phyloP scores from a whole-genome alignment of 306 rosid species.

The Sindora glabra region DNA sequence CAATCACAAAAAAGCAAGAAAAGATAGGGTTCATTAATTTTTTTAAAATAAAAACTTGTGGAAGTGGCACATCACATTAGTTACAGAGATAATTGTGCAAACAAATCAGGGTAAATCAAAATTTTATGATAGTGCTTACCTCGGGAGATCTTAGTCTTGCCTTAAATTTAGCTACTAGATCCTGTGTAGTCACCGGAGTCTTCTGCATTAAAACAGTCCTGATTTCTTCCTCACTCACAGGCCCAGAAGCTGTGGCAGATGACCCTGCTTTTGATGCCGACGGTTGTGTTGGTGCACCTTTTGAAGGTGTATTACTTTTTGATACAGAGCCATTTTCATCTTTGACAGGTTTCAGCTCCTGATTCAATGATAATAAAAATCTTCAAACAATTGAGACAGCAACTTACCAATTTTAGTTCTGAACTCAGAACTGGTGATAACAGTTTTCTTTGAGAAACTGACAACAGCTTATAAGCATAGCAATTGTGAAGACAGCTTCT shows the following conservation, averaged over 20 bases:
- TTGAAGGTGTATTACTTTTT: slow-evolving; percentile 44
- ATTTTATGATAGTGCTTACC: slow-evolving; percentile 33
- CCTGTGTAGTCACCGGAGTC: slow-evolving; percentile 85
- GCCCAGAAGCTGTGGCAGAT: slow-evolving; percentile 56
- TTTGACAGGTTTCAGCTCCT: slow-evolving; percentile 60
- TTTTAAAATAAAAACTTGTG: not conserved
- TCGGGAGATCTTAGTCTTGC: slow-evolving; percentile 60
- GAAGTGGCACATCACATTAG: not conserved
- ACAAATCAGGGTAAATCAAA: slow-evolving; percentile 6
- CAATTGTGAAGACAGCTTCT: not conserved
- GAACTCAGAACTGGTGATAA: too few species aligned
- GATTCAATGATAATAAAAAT: slow-evolving; percentile 22
- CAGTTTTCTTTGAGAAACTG: too few species aligned
- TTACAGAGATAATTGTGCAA: slow-evolving; percentile 4
- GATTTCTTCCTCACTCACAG: slow-evolving; percentile 85
- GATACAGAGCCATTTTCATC: slow-evolving; percentile 44
- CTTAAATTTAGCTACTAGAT: slow-evolving; percentile 83
- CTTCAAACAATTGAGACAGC: not conserved
- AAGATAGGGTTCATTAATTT: not conserved
- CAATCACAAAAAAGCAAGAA: slow-evolving; percentile 9
- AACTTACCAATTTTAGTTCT: too few species aligned
- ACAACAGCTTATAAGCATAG: too few species aligned
- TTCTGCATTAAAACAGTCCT: slow-evolving; percentile 73
- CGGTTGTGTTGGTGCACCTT: slow-evolving; percentile 43
- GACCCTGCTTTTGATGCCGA: slow-evolving; percentile 37